phyloP scores from a whole-genome alignment of 208 protist genomes.

The Balamuthia mandrillaris region DNA sequence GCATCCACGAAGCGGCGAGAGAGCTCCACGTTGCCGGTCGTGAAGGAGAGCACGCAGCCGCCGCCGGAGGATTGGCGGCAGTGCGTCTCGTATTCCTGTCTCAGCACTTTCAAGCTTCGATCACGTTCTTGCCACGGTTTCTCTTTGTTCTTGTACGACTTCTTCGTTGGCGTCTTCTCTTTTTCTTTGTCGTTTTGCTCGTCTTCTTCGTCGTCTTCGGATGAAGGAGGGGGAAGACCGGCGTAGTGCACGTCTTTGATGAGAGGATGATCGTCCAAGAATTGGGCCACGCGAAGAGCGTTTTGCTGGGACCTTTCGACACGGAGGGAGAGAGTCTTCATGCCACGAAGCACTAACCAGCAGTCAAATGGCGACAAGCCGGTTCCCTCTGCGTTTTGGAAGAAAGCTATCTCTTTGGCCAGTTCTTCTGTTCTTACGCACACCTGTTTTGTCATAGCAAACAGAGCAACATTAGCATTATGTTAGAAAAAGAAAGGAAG shows the following conservation, averaged over 20 bases:
- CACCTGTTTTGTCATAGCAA: background rate
- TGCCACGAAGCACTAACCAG: constrained; percentile 85
- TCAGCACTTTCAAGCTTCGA: background rate
- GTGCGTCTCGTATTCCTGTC: background rate
- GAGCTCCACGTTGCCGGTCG: background rate
- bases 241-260: constrained; percentile 85
- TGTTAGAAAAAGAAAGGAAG: background rate
- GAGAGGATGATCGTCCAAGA: constrained; percentile 66
- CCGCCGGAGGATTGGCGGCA: background rate
- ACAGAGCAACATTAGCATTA: background rate
- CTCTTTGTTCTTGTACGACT: too few species aligned
- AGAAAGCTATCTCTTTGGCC: constrained; percentile 71
- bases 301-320: constrained; percentile 84
- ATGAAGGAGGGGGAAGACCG: constrained; percentile 33
- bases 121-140: background rate
- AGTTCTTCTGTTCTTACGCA: background rate
- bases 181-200: too few species aligned
- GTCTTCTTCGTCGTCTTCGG: background rate
- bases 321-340: constrained; percentile 89
- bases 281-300: constrained; percentile 76
- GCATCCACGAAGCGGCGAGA: background rate
- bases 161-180: too few species aligned
- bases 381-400: constrained; percentile 84
- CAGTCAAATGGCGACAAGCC: constrained; percentile 89
- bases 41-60: background rate